Conservation (phyloP, 768 basidiomycete genomes). For the Boletus rubescentipes region DNA sequence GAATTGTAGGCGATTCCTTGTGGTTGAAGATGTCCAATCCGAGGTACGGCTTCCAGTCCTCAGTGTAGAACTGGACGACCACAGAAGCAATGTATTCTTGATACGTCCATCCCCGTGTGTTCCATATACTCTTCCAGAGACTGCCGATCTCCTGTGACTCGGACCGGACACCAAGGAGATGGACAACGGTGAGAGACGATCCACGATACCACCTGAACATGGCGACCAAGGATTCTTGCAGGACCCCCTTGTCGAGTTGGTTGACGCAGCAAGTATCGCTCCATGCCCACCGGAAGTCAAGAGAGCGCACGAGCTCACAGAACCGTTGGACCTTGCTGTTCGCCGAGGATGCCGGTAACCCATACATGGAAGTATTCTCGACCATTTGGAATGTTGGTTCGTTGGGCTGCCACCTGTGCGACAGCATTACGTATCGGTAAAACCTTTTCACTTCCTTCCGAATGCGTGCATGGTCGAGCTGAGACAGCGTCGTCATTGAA, state of each 20-base stretch:
- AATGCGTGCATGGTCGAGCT: background rate
- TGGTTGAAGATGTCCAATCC: background rate
- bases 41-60: conserved; percentile 14
- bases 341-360: background rate
- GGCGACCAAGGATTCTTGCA: conserved; percentile 8
- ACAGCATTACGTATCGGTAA: conserved; percentile 3
- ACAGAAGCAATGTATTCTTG: conserved; percentile 9
- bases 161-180: background rate
- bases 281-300: background rate
- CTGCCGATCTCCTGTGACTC: background rate
- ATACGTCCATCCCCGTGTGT: conserved; percentile 12
- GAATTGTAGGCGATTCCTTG: background rate
- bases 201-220: conserved; percentile 17
- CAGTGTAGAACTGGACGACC: conserved; percentile 6
- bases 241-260: background rate
- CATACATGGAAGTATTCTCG: background rate
- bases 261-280: conserved; percentile 1
- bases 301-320: background rate
- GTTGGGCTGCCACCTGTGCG: background rate
- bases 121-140: conserved; percentile 10
- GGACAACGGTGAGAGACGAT: background rate
- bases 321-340: background rate
- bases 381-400: background rate
- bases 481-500: background rate
- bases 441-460: background rate